A percentile compares a stretch with the other conserved stretches of the same genome.
These are phyloP conservation scores for Arthrobotrys iridis DNA, from an alignment of 2,329 filamentous ascomycete species.

Conservation along the genomic window DNA sequence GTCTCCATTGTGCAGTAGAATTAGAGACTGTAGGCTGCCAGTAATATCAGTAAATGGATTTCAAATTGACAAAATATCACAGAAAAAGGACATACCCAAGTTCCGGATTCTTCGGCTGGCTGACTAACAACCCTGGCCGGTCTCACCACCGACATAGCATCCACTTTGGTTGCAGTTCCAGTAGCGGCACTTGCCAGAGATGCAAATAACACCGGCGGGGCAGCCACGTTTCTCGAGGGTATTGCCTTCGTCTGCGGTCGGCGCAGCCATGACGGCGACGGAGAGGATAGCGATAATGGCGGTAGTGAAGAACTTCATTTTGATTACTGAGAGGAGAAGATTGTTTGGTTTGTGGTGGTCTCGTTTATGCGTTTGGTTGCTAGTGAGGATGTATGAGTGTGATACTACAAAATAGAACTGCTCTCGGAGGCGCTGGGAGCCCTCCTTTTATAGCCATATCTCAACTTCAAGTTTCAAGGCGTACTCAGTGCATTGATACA, in stretches of 20 bases:
- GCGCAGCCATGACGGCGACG: constrained; percentile 17
- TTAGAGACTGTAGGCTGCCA: too few species aligned
- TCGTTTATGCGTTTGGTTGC: neutral
- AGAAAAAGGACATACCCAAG: neutral
- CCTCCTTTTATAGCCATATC: neutral
- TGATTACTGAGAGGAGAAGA: neutral
- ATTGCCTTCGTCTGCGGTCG: neutral
- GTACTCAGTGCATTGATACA: too few species aligned
- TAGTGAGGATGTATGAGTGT: neutral
- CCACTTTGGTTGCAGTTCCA: constrained; percentile 15
- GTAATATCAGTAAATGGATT: neutral
- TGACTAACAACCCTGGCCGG: constrained; percentile 6
- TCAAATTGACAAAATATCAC: neutral
- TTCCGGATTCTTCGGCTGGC: neutral
- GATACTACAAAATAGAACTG: neutral
- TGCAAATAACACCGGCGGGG: constrained; percentile 25
- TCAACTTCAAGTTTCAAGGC: too few species aligned
- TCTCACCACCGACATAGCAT: constrained; percentile 6
- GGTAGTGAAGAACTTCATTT: constrained; percentile 27
- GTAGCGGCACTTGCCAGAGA: constrained; percentile 17
- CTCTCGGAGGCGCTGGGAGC: neutral
- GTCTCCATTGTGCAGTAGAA: too few species aligned
- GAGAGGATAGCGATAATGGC: constrained; percentile 15
- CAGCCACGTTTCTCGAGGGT: constrained; percentile 25
- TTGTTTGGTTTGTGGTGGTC: neutral